Evolutionary conservation across 129 eudicot species (phyloP).

Genomic region (Artemisia tridentata): DNA sequence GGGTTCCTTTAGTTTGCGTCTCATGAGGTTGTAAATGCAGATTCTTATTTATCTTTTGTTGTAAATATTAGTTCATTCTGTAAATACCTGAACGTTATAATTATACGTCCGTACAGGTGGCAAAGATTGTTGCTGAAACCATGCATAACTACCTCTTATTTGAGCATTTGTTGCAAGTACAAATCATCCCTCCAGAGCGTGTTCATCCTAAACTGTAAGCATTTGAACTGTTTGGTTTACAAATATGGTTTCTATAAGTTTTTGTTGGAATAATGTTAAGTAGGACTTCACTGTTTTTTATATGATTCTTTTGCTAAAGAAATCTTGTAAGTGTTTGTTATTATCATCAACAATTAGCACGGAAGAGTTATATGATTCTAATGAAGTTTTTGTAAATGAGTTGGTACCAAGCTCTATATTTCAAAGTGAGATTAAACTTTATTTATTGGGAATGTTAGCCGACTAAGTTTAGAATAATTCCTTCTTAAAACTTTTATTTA

Average conservation of each 20-base stretch:
- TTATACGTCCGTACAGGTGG: conserved; percentile 50
- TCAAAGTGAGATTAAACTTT: too few relatives aligned
- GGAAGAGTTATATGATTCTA: not conserved
- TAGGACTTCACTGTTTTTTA: not conserved
- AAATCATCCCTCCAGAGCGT: conserved; percentile 69
- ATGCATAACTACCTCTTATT: conserved; percentile 90
- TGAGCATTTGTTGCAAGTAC: conserved; percentile 93
- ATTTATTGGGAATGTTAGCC: too few relatives aligned
- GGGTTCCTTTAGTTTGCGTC: conserved; percentile 90
- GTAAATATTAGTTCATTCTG: not conserved
- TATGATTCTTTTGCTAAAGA: not conserved
- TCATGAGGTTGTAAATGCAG: conserved; percentile 58
- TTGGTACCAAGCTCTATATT: too few relatives aligned
- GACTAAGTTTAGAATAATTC: too few relatives aligned
- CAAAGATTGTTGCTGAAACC: conserved; percentile 85
- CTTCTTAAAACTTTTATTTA: too few relatives aligned
- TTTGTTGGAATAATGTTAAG: not conserved
- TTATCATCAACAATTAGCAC: not conserved
- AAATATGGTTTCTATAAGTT: not conserved
- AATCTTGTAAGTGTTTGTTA: not conserved
- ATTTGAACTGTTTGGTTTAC: not conserved
- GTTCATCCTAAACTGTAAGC: conserved; percentile 89
- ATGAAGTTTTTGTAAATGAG: too few relatives aligned
- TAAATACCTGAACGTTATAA: not conserved
- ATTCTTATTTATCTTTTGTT: not conserved